A percentile compares a stretch with the other conserved stretches of the same genome.
phyloP scores from a whole-genome alignment of 768 basidiomycete genomes.

The Auricularia cornea region DNA sequence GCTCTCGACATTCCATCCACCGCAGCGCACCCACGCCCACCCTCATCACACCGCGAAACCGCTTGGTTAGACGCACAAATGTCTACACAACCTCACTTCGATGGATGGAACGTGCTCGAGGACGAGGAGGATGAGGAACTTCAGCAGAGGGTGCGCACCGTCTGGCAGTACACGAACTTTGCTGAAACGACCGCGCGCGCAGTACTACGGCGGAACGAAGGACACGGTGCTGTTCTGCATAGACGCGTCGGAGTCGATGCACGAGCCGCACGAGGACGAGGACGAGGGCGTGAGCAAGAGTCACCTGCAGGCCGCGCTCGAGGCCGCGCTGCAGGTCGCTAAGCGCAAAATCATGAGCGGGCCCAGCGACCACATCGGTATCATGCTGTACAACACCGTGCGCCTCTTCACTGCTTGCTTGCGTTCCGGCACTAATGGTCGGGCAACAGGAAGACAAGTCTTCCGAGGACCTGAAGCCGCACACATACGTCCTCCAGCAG shows the following conservation, averaged over 20 bases:
- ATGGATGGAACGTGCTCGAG: constrained; percentile 73
- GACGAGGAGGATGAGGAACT: constrained; percentile 80
- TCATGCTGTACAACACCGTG: constrained; percentile 89
- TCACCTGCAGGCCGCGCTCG: constrained; percentile 69
- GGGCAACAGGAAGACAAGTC: constrained; percentile 27
- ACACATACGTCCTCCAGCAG: constrained; percentile 65
- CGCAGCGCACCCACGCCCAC: too few relatives aligned
- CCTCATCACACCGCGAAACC: too few relatives aligned
- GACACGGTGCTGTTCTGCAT: constrained; percentile 95
- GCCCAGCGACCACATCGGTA: constrained; percentile 84
- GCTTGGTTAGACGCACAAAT: too few relatives aligned
- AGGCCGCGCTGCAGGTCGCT: constrained; percentile 78
- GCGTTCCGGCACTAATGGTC: too few relatives aligned
- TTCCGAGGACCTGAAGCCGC: constrained; percentile 53
- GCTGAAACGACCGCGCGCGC: neutral
- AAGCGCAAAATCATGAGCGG: constrained; percentile 85
- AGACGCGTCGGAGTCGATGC: constrained; percentile 90
- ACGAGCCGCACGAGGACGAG: constrained; percentile 57
- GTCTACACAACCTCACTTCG: constrained; percentile 29
- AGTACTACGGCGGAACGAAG: constrained; percentile 65
- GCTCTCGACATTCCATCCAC: too few relatives aligned
- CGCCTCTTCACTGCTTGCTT: constrained; percentile 25
- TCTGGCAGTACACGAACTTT: constrained; percentile 21
- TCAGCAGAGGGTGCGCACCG: constrained; percentile 47
- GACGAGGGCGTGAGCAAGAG: constrained; percentile 49